Conservation (phyloP, 306 rosid species). For the Vicia sativa region DNA sequence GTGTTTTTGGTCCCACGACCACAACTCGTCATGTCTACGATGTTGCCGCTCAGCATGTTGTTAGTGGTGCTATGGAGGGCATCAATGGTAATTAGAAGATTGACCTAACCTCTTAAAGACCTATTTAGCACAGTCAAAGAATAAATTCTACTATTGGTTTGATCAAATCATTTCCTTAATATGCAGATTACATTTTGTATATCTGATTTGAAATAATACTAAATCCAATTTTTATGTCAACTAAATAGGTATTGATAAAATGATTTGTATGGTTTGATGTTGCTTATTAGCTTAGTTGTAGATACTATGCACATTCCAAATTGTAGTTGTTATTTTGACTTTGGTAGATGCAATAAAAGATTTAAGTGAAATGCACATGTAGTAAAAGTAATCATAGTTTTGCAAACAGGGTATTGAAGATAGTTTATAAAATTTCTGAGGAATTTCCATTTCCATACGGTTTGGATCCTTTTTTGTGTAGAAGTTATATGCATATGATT, state of each 20-base stretch:
- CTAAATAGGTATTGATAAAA: slow-evolving; percentile 24
- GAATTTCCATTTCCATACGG: slow-evolving; percentile 7
- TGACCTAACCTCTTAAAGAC: slow-evolving; percentile 36
- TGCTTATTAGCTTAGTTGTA: slow-evolving; percentile 18
- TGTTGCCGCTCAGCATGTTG: slow-evolving; percentile 91
- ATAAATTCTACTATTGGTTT: slow-evolving; percentile 29
- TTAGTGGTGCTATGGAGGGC: slow-evolving; percentile 96
- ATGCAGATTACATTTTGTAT: slow-evolving; percentile 19
- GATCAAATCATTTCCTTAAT: slow-evolving; percentile 24
- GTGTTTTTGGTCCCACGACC: slow-evolving; percentile 97
- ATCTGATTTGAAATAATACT: slow-evolving; percentile 31
- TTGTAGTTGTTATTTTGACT: slow-evolving; percentile 25
- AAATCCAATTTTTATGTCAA: slow-evolving; percentile 15
- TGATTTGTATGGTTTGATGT: slow-evolving; percentile 26
- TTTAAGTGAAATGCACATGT: slow-evolving; percentile 21
- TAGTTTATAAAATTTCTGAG: slow-evolving; percentile 13
- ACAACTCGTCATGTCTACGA: slow-evolving; percentile 98
- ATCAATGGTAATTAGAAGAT: slow-evolving; percentile 69
- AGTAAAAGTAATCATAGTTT: slow-evolving; percentile 10
- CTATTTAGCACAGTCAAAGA: slow-evolving; percentile 33
- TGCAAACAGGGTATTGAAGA: background rate
- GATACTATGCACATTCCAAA: slow-evolving; percentile 23
- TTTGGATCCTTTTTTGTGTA: slow-evolving; percentile 22
- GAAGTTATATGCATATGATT: slow-evolving; percentile 30
- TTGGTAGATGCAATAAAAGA: slow-evolving; percentile 32